Conservation (phyloP, 371 early-diverging fungal genomes). For the Mucor plumbeus region DNA sequence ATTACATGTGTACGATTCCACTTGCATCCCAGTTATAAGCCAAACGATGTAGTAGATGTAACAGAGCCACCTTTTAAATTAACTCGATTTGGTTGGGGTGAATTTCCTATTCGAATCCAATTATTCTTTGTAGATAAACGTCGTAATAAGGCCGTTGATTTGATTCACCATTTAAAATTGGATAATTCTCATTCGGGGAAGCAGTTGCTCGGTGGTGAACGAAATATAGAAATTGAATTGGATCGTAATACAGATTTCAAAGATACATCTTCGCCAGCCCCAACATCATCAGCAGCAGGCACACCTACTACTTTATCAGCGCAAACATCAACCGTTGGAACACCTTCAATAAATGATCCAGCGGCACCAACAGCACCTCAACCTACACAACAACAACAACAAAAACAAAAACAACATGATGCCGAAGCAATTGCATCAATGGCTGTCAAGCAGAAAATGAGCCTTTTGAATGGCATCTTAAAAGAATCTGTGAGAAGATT, state of each 20-base stretch:
- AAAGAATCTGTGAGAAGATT: conserved; percentile 36
- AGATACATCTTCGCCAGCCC: conserved; percentile 23
- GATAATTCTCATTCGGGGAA: conserved; percentile 75
- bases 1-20: conserved; percentile 83
- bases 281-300: background rate
- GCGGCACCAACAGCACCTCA: background rate
- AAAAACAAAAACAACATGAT: background rate
- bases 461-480: conserved; percentile 37
- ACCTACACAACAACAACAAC: background rate
- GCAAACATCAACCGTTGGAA: background rate
- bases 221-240: conserved; percentile 80
- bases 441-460: conserved; percentile 44
- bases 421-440: background rate
- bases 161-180: conserved; percentile 84
- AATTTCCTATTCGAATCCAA: conserved; percentile 87
- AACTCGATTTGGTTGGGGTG: conserved; percentile 92
- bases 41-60: conserved; percentile 86
- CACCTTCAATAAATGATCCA: conserved; percentile 1
- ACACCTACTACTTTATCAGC: conserved; percentile 4
- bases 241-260: conserved; percentile 81
- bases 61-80: conserved; percentile 81
- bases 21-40: conserved; percentile 90
- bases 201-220: conserved; percentile 76
- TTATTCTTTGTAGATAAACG: conserved; percentile 78
- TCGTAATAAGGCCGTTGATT: conserved; percentile 84